These are phyloP conservation scores for Penicillium roqueforti DNA, from an alignment of 495 filamentous ascomycete genomes.

Conservation along the genomic window DNA sequence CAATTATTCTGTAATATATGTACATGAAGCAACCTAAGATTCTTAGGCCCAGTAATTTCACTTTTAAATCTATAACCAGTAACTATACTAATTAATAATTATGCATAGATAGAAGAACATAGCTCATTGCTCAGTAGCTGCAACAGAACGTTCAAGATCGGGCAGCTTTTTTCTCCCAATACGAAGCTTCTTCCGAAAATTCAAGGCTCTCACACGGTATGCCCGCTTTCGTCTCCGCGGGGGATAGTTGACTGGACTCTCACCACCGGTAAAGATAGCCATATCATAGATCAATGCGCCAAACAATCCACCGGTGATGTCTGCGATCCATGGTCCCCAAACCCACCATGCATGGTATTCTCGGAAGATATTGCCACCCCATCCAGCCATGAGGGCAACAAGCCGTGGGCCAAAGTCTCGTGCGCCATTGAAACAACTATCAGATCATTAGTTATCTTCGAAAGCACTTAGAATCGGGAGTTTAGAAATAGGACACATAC, in stretches of 20 bases:
- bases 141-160: neutral
- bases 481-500: slow-evolving; percentile 1
- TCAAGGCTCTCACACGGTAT: slow-evolving; percentile 1
- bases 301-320: slow-evolving; percentile 16
- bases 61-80: neutral
- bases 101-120: neutral
- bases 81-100: neutral
- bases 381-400: slow-evolving; percentile 26
- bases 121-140: neutral
- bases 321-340: slow-evolving; percentile 24
- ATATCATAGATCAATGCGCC: slow-evolving; percentile 20
- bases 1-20: slow-evolving; percentile 1
- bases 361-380: slow-evolving; percentile 12
- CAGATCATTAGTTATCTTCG: neutral
- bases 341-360: slow-evolving; percentile 22
- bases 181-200: neutral
- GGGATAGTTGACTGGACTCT: slow-evolving; percentile 23
- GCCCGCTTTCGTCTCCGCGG: slow-evolving; percentile 12
- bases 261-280: slow-evolving; percentile 24
- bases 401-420: slow-evolving; percentile 23
- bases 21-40: neutral
- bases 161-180: neutral
- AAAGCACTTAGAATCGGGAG: neutral
- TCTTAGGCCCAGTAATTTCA: neutral
- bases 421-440: slow-evolving; percentile 21